Percentiles rank a stretch among this genome's conserved stretches.
phyloP scores from a whole-genome alignment of 2,329 filamentous ascomycete species.

The Fusarium sublunatum region DNA sequence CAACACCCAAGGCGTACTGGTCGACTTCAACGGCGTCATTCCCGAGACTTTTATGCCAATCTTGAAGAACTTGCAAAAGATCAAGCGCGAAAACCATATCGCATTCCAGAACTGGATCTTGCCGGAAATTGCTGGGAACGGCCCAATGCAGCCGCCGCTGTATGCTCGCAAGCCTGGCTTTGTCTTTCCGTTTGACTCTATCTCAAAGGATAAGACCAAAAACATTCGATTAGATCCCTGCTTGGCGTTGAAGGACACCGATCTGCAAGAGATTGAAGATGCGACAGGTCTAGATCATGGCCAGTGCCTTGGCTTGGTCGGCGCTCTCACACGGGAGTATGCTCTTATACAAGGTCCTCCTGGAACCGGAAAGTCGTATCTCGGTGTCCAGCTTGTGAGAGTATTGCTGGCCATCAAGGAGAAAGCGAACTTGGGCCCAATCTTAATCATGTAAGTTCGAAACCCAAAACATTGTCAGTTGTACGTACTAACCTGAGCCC shows the following conservation, averaged over 20 bases:
- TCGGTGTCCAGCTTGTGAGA: conserved; percentile 67
- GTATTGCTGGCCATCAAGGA: conserved; percentile 59
- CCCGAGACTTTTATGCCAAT: conserved; percentile 24
- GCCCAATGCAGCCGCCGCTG: conserved; percentile 52
- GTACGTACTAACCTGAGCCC: not conserved
- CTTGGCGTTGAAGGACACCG: no score
- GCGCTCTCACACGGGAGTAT: conserved; percentile 63
- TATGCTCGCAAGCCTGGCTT: conserved; percentile 64
- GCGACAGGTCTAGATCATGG: conserved; percentile 62
- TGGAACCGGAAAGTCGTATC: conserved; percentile 74
- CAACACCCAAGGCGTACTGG: conserved; percentile 22
- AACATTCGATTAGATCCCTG: no score
- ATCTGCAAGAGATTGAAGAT: conserved; percentile 3
- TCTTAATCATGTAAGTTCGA: conserved; percentile 50
- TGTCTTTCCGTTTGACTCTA: conserved; percentile 56
- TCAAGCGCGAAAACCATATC: conserved; percentile 11
- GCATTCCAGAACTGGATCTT: conserved; percentile 24
- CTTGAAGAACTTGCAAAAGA: conserved; percentile 15
- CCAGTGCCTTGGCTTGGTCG: conserved; percentile 63
- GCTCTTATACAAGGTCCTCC: conserved; percentile 76
- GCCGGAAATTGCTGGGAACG: not conserved
- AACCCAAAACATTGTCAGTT: no score
- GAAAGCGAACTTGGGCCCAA: conserved; percentile 57
- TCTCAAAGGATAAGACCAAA: conserved; percentile 42
- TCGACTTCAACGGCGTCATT: conserved; percentile 30